Evolutionary conservation across 768 basidiomycete species (phyloP).

Genomic region (Infundibulicybe gibba): DNA sequence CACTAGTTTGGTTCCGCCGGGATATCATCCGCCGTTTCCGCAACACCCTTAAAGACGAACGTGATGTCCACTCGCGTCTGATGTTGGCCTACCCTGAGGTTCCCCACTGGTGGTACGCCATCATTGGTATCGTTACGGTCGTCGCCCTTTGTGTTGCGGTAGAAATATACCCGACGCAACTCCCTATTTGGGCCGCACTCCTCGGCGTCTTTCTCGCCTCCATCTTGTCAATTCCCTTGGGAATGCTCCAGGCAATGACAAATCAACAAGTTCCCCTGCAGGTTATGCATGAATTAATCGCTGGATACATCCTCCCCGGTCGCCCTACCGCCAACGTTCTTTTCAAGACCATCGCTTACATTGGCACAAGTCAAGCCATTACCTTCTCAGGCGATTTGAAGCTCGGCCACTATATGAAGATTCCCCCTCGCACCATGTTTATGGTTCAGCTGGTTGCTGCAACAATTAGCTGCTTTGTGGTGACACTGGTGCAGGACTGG

Average conservation of each 20-base stretch:
- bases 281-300: conserved; percentile 74
- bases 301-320: conserved; percentile 80
- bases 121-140: conserved; percentile 50
- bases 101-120: conserved; percentile 71
- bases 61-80: conserved; percentile 80
- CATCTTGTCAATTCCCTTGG: conserved; percentile 59
- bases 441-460: conserved; percentile 57
- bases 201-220: conserved; percentile 50
- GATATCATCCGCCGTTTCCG: conserved; percentile 75
- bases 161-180: conserved; percentile 67
- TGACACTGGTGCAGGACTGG: conserved; percentile 65
- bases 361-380: conserved; percentile 58
- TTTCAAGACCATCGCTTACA: conserved; percentile 68
- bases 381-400: conserved; percentile 75
- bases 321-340: conserved; percentile 79
- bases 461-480: conserved; percentile 53
- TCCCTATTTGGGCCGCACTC: conserved; percentile 78
- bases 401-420: conserved; percentile 88
- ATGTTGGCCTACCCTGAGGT: conserved; percentile 81
- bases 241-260: conserved; percentile 85
- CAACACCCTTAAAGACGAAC: conserved; percentile 65
- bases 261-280: conserved; percentile 71
- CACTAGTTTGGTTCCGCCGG: conserved; percentile 77
- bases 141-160: conserved; percentile 64
- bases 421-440: conserved; percentile 84